Conservation (phyloP, 257 asterid species). For the Haberlea rhodopensis region DNA sequence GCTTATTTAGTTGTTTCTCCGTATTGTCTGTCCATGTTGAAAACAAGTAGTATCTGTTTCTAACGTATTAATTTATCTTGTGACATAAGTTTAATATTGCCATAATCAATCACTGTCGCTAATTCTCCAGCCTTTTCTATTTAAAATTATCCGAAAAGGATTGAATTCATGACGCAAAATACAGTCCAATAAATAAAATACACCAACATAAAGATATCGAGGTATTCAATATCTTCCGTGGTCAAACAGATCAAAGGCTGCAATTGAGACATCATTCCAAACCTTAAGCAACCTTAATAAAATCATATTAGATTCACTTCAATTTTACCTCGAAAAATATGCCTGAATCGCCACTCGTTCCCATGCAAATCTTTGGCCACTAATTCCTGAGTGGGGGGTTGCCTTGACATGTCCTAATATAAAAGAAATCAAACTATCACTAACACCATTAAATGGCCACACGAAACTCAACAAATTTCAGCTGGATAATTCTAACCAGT, state of each 20-base stretch:
- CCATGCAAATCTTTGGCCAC: slow-evolving; percentile 93
- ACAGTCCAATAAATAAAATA: too few relatives aligned
- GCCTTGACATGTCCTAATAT: slow-evolving; percentile 86
- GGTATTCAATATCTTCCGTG: background rate
- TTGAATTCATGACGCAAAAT: too few relatives aligned
- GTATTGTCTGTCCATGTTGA: too few relatives aligned
- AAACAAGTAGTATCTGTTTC: too few relatives aligned
- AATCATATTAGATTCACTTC: slow-evolving; percentile 2
- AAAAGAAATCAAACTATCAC: slow-evolving; percentile 10
- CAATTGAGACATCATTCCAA: background rate
- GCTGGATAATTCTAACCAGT: slow-evolving; percentile 51
- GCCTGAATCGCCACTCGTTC: slow-evolving; percentile 94
- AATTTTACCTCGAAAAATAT: slow-evolving; percentile 78
- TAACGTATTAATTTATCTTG: background rate
- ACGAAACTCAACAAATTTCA: background rate
- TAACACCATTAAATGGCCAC: slow-evolving; percentile 5
- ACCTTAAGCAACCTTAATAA: background rate
- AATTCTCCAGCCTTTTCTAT: too few relatives aligned
- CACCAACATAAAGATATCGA: background rate
- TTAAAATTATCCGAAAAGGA: too few relatives aligned
- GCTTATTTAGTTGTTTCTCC: background rate
- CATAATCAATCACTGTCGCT: background rate
- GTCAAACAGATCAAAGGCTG: slow-evolving; percentile 12
- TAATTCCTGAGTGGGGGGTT: slow-evolving; percentile 94
- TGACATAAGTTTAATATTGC: background rate